phyloP scores from a whole-genome alignment of 2,329 filamentous ascomycete species.

The Penicillium decumbens region DNA sequence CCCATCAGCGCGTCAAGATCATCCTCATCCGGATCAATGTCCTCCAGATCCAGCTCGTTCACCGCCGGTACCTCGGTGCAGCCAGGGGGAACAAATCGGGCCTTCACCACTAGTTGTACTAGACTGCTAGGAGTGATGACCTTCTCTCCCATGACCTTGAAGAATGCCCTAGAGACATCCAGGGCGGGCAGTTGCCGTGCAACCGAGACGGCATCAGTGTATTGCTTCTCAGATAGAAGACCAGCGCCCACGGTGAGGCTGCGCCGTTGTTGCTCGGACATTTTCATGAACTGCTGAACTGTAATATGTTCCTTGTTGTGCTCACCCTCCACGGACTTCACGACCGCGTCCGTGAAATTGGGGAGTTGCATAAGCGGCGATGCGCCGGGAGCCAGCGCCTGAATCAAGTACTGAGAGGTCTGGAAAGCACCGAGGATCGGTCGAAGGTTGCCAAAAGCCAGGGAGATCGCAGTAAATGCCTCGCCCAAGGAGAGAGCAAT shows the following conservation, averaged over 20 bases:
- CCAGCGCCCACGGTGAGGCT: slow-evolving; percentile 63
- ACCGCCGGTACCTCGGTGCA: slow-evolving; percentile 68
- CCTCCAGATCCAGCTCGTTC: slow-evolving; percentile 75
- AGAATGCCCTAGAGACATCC: slow-evolving; percentile 86
- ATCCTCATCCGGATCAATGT: slow-evolving; percentile 87
- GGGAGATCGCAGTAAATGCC: slow-evolving; percentile 77
- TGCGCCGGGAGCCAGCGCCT: slow-evolving; percentile 76
- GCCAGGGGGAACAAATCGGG: slow-evolving; percentile 85
- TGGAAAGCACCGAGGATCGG: slow-evolving; percentile 79
- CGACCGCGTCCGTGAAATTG: slow-evolving; percentile 65
- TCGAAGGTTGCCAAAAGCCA: slow-evolving; percentile 78
- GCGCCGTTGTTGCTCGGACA: slow-evolving; percentile 69
- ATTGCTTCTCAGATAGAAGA: slow-evolving; percentile 71
- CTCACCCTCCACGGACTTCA: slow-evolving; percentile 51
- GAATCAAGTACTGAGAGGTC: slow-evolving; percentile 79
- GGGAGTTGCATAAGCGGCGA: slow-evolving; percentile 91
- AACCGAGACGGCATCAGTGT: slow-evolving; percentile 67
- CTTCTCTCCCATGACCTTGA: slow-evolving; percentile 95
- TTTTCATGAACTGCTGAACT: slow-evolving; percentile 82
- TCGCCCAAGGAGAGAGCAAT: slow-evolving; percentile 80
- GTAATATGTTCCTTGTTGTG: slow-evolving; percentile 66
- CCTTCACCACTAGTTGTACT: slow-evolving; percentile 92
- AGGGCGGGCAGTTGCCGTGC: slow-evolving; percentile 80
- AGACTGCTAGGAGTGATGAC: slow-evolving; percentile 88
- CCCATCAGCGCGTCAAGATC: slow-evolving; percentile 82